phyloP scores from a whole-genome alignment of 257 asterid genomes.

The Solanum megistacrolobum region DNA sequence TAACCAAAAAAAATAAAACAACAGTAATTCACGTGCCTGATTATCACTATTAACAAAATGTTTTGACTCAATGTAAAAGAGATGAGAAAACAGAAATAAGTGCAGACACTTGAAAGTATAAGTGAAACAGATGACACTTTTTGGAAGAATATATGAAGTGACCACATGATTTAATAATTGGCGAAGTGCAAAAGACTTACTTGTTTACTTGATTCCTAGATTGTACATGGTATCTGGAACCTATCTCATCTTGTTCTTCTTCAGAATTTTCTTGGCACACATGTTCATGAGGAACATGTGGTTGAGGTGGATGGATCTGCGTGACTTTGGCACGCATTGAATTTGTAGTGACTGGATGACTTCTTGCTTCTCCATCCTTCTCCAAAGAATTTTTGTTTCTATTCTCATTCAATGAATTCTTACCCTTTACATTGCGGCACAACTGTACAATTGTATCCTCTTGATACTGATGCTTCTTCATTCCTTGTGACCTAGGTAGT shows the following conservation, averaged over 20 bases:
- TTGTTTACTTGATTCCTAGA: constrained; percentile 19
- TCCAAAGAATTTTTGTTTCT: constrained; percentile 10
- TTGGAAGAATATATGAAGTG: not conserved
- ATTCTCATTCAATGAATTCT: constrained; percentile 3
- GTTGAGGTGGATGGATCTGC: constrained; percentile 11
- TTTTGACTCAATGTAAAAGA: not conserved
- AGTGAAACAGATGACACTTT: not conserved
- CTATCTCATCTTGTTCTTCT: constrained; percentile 31
- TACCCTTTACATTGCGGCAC: not conserved
- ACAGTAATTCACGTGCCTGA: not conserved
- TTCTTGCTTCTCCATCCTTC: constrained; percentile 3
- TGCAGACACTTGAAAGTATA: not conserved
- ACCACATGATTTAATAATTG: not conserved
- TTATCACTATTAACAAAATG: not conserved
- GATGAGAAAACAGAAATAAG: not conserved
- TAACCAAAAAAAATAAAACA: not conserved
- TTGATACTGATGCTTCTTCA: not conserved
- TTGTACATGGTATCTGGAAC: constrained; percentile 25
- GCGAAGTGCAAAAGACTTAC: constrained; percentile 18
- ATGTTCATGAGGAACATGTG: constrained; percentile 10
- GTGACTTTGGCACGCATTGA: constrained; percentile 1
- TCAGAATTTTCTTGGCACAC: constrained; percentile 25
- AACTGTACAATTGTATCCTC: not conserved
- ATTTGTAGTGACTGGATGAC: not conserved
- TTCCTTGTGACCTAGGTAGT: not conserved